Base-by-base conservation (phyloP, 2,329 filamentous ascomycete species). In the Tolypocladium endophyticum region DNA sequence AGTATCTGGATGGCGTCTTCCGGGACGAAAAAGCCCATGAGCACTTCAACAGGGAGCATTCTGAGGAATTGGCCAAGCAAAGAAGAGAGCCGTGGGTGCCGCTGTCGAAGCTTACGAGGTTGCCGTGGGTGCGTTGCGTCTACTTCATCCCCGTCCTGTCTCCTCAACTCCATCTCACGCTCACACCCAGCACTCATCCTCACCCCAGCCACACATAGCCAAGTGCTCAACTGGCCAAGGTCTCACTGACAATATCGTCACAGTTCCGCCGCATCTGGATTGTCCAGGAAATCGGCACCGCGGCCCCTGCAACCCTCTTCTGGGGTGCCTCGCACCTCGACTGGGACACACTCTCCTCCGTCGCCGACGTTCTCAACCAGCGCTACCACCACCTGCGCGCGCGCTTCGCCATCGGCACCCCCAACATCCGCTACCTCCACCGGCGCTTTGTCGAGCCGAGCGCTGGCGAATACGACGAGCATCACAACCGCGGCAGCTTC, bases 231-330 rank as follows among this genome's bases (percentile, higher is more conserved):
- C 43, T 1, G 18, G 23, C 12, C 8, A 23, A 4, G 14, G 14
- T 3, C 16, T 45, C 8, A 12, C 58, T 36, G 1, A 6, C 55
- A 25, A 5, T 4, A 28, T 2, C 47, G 8, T 16, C 5, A 28
- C 36, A 73, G 72, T 74, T 74, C 41, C 67, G 69, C 35, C 68
- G 72, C 14, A 67, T 73, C 45, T 74, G 72, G 72, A 73, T 74
- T 36, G 71, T 72, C 28, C 72, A 74, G 41, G 72, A 74, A 28
- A 73, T 74, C 30, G 72, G 72, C 47, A 74, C 72, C 2, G 41
- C 55, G 3, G 65, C 72, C 2, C 64, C 71, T 0, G 71, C 72
- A 0, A 71, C 68, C 2, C 67, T 74, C 0, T 71, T 69, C 63
- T 74, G 72, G 72, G 72, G 72, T 18, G 61, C 70, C 3, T 63